These are phyloP conservation scores for Protoeuglena noctilucae DNA, from an alignment of 139 green algal genomes.

Conservation along the genomic window DNA sequence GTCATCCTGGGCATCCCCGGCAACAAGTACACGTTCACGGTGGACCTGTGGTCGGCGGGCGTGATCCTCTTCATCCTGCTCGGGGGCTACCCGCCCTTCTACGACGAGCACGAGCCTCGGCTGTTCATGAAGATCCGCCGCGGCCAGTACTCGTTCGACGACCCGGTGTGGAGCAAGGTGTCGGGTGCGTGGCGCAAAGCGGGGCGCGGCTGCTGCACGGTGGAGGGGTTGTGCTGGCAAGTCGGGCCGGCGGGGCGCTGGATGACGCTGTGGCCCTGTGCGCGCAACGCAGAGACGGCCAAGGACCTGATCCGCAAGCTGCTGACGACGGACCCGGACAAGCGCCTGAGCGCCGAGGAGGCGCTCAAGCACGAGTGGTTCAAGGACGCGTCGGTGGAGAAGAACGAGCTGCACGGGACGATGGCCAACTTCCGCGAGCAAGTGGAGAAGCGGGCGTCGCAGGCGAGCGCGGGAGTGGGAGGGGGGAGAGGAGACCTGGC, in stretches of 20 bases:
- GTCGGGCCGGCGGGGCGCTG: no score
- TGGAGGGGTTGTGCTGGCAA: no score
- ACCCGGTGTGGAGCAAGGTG: conserved; percentile 66
- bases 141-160: conserved; percentile 54
- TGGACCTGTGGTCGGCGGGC: conserved; percentile 50
- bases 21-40: conserved; percentile 25
- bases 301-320: conserved; percentile 56
- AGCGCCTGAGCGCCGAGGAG: conserved; percentile 44
- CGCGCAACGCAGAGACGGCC: no score
- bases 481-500: no score
- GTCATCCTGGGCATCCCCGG: conserved; percentile 43
- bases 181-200: conserved; percentile 36
- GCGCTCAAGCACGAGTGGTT: conserved; percentile 57
- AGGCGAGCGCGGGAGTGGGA: no score
- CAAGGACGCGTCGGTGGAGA: background rate
- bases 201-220: no score
- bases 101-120: conserved; percentile 62
- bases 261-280: no score
- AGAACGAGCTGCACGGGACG: background rate
- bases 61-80: conserved; percentile 75
- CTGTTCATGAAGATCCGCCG: conserved; percentile 74
- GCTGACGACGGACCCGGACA: conserved; percentile 31
- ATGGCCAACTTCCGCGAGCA: background rate
- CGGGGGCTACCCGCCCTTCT: conserved; percentile 79
- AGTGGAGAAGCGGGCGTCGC: background rate